Evolutionary conservation across 371 early-diverging fungal species (phyloP).

Genomic region (Phascolomyces articulosus): DNA sequence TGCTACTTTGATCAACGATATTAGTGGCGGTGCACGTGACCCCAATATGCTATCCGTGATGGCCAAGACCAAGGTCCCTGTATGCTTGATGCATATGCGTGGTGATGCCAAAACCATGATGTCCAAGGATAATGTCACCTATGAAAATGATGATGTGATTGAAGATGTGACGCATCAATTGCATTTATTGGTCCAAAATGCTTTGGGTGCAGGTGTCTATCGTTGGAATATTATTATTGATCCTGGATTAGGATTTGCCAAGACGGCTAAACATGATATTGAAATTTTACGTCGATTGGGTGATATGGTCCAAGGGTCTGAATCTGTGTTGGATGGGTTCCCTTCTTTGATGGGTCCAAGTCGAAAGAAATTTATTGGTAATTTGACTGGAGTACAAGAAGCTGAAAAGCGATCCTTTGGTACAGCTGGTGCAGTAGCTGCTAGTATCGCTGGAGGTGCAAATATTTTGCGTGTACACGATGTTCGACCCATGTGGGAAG

Average conservation of each 20-base stretch:
- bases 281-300: constrained; percentile 77
- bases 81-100: constrained; percentile 96
- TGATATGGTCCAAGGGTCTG: constrained; percentile 59
- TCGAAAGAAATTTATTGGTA: constrained; percentile 89
- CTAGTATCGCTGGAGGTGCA: constrained; percentile 87
- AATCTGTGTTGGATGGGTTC: constrained; percentile 67
- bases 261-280: constrained; percentile 85
- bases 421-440: constrained; percentile 93
- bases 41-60: constrained; percentile 79
- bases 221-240: constrained; percentile 97
- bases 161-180: constrained; percentile 74
- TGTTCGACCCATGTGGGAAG: constrained; percentile 90
- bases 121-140: constrained; percentile 62
- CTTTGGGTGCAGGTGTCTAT: constrained; percentile 79
- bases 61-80: constrained; percentile 83
- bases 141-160: constrained; percentile 77
- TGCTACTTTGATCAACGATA: constrained; percentile 90
- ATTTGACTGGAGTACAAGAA: constrained; percentile 65
- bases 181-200: constrained; percentile 63
- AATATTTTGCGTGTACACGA: constrained; percentile 93
- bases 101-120: constrained; percentile 93
- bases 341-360: constrained; percentile 89
- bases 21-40: constrained; percentile 89
- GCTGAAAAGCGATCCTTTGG: constrained; percentile 86
- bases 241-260: constrained; percentile 98